Evolutionary conservation across 257 asterid species (phyloP).

Genomic region (Leonotis leonurus): DNA sequence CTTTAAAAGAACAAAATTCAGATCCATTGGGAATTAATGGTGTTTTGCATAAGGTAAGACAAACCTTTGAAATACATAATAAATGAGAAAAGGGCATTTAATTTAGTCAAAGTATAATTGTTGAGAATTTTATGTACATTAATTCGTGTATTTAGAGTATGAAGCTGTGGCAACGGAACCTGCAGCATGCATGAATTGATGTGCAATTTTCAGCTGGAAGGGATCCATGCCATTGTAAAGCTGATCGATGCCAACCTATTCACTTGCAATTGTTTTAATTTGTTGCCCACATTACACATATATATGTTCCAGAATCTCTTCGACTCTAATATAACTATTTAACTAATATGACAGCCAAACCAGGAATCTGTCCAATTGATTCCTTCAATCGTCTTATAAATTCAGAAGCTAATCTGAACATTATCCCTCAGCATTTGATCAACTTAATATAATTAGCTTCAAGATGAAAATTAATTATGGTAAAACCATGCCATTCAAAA

Average conservation of each 20-base stretch:
- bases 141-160: no score
- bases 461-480: slow-evolving; percentile 29
- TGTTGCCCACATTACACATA: slow-evolving; percentile 75
- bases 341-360: slow-evolving; percentile 79
- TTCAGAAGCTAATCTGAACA: slow-evolving; percentile 56
- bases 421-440: slow-evolving; percentile 54
- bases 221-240: slow-evolving; percentile 34
- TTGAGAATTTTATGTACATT: no score
- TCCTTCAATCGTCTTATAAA: slow-evolving; percentile 58
- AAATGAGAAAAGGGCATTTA: no score
- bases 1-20: slow-evolving; percentile 3
- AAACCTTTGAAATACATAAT: background rate
- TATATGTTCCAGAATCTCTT: slow-evolving; percentile 64
- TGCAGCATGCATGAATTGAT: slow-evolving; percentile 77
- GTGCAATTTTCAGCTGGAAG: slow-evolving; percentile 64
- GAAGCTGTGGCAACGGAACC: slow-evolving; percentile 94
- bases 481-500: slow-evolving; percentile 1
- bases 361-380: slow-evolving; percentile 58
- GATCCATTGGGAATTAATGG: background rate
- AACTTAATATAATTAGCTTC: slow-evolving; percentile 52
- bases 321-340: no score
- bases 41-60: background rate
- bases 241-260: slow-evolving; percentile 84
- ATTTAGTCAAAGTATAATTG: no score
- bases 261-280: slow-evolving; percentile 60